Evolutionary conservation across 2,329 filamentous ascomycete species (phyloP).

Genomic region (Colletotrichum brevisporum): DNA sequence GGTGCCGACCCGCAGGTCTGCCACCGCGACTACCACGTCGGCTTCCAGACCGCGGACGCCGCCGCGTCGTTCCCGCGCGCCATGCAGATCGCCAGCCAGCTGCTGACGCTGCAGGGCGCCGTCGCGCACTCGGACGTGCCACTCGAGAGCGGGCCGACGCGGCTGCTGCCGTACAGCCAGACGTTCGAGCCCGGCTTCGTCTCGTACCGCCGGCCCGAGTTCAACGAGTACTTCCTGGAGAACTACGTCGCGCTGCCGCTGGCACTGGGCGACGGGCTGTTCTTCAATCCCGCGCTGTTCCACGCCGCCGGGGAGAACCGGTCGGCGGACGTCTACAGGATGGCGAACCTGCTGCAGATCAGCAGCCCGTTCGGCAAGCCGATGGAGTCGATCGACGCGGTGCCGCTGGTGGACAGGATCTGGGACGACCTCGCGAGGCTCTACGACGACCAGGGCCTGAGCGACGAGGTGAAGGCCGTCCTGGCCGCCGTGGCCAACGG

Average conservation of each 20-base stretch:
- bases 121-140: constrained; percentile 75
- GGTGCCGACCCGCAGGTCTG: constrained; percentile 69
- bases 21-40: constrained; percentile 76
- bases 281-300: constrained; percentile 75
- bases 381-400: constrained; percentile 72
- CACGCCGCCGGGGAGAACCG: constrained; percentile 74
- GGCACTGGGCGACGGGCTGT: constrained; percentile 70
- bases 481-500: constrained; percentile 68
- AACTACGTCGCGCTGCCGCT: constrained; percentile 68
- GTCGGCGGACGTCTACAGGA: constrained; percentile 61
- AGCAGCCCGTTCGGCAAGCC: constrained; percentile 74
- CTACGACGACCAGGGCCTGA: constrained; percentile 54
- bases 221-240: constrained; percentile 67
- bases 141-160: constrained; percentile 69
- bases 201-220: constrained; percentile 67
- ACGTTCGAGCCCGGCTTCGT: constrained; percentile 69
- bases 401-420: constrained; percentile 60
- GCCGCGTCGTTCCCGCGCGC: constrained; percentile 64
- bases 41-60: constrained; percentile 67
- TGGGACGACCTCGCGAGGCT: constrained; percentile 57
- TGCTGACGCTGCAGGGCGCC: constrained; percentile 74
- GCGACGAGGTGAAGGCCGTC: constrained; percentile 59
- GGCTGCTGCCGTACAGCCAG: constrained; percentile 74
- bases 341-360: constrained; percentile 74
- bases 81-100: constrained; percentile 68